Base-by-base conservation (phyloP, 768 basidiomycete species). In the Termitomyces heimii region DNA sequence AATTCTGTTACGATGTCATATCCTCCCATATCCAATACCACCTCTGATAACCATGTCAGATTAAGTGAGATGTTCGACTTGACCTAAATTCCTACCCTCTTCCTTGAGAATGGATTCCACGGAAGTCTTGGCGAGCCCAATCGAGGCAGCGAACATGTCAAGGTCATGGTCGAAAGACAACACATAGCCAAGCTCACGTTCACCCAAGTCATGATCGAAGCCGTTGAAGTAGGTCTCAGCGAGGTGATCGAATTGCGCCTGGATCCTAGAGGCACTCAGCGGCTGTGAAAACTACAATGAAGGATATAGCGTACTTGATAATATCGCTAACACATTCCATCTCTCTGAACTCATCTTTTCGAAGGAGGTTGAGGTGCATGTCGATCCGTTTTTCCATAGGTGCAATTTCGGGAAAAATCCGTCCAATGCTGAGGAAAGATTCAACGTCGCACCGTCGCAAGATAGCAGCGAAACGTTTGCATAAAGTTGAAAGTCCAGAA, bases 251-350 rank as follows among this genome's bases (percentile, higher is more conserved):
- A 96, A 94, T 68, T 97, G 94, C 0, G 90, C 86, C 63, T 94
- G 85, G 70, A 98, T 86, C 74, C 94, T 97, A 35, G 16, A 63
- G 12, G 16, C n/a, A 3, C 37, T 60, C 28, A 58, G 28, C 51
- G 34, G 44, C 10, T 43, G 4, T n/a, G 37, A 54, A 37, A 40
- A 18, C 14, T 44, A 34, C 24, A 20, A 28, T 44, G 52, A 20
- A 75, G 12, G 13, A 48, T 31, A n/a, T 22, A 26, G 16, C 88
- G 56, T 65, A 95, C 95, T 89, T 94, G 62, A 81, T 77, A 43
- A 98, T 77, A 67, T 98, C 97, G 63, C 80, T 86, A 20, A 92
- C 92, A 70, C 95, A 98, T 66, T 98, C 96, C 74, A 88, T 82
- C 70, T 94, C 95, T 24, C 88, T 82, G 75, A 99, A 95, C 69